phyloP scores from a whole-genome alignment of 371 early-diverging fungal species.

The Mortierella polycephala region DNA sequence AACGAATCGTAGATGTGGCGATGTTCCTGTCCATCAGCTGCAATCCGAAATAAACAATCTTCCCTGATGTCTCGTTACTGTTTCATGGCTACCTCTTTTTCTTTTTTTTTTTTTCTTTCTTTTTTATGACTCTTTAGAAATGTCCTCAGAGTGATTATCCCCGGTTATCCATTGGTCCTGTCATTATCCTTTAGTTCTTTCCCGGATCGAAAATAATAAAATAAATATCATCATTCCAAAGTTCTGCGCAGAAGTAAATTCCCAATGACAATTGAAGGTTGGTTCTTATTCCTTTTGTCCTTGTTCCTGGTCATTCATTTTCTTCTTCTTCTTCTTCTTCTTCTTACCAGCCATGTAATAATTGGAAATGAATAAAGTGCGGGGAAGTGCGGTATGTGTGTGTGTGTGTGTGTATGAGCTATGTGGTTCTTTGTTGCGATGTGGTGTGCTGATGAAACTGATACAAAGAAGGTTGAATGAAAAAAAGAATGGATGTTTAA shows the following conservation, averaged over 20 bases:
- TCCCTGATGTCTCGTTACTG: not conserved
- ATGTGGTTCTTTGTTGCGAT: no score
- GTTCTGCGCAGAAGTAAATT: not conserved
- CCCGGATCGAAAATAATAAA: no score
- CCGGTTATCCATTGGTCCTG: no score
- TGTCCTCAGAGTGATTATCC: no score
- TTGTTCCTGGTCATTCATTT: conserved; percentile 7
- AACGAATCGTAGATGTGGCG: no score
- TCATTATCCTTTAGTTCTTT: no score
- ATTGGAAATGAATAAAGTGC: not conserved
- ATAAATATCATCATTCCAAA: no score
- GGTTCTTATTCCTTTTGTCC: not conserved
- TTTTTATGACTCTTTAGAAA: no score
- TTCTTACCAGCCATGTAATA: not conserved
- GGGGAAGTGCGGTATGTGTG: not conserved
- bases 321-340: not conserved
- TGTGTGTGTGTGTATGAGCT: not conserved
- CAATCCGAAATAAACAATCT: no score
- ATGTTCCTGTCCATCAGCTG: no score
- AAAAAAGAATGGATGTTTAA: not conserved
- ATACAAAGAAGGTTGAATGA: not conserved
- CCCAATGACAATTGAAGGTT: not conserved
- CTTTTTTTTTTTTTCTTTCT: no score
- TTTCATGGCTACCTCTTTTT: not conserved
- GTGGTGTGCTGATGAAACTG: no score